Conservation (phyloP, 2,329 filamentous ascomycete genomes). For the Trichoderma sp. region DNA sequence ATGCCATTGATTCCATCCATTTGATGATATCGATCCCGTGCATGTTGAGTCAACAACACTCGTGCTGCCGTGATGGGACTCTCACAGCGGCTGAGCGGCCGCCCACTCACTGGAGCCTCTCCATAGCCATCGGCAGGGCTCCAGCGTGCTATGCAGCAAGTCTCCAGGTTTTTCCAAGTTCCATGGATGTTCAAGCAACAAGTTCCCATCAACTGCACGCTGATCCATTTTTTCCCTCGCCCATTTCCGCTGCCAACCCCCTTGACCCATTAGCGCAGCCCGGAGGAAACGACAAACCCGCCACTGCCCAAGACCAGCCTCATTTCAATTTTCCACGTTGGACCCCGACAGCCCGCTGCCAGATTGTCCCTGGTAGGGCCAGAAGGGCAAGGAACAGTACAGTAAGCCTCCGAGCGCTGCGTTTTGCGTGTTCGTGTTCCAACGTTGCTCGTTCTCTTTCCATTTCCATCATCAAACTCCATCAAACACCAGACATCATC, state of each 20-base stretch:
- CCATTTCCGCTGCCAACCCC: constrained; percentile 18
- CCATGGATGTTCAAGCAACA: neutral
- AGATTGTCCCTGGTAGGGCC: neutral
- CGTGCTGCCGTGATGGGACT: neutral
- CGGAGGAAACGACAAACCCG: constrained; percentile 16
- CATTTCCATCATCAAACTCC: neutral
- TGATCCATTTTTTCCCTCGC: neutral
- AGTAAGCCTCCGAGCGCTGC: neutral
- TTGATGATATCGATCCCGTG: too few species aligned
- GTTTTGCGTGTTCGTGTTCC: neutral
- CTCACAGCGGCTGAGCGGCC: neutral
- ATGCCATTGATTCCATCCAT: neutral
- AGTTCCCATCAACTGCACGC: neutral
- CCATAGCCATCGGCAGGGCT: neutral
- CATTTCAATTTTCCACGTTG: constrained; percentile 20
- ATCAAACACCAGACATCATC: neutral
- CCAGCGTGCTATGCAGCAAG: neutral
- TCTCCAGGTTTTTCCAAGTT: neutral
- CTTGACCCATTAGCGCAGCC: constrained; percentile 8
- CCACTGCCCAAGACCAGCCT: constrained; percentile 13
- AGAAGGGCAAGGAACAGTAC: neutral
- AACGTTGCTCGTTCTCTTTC: neutral
- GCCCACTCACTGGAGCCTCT: constrained; percentile 4
- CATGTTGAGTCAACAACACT: too few species aligned
- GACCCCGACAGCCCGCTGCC: neutral